A percentile compares a stretch with the other conserved stretches of the same genome.
Evolutionary conservation across 108 stramenopile species (phyloP).

Genomic region (Cyclotella baltica): DNA sequence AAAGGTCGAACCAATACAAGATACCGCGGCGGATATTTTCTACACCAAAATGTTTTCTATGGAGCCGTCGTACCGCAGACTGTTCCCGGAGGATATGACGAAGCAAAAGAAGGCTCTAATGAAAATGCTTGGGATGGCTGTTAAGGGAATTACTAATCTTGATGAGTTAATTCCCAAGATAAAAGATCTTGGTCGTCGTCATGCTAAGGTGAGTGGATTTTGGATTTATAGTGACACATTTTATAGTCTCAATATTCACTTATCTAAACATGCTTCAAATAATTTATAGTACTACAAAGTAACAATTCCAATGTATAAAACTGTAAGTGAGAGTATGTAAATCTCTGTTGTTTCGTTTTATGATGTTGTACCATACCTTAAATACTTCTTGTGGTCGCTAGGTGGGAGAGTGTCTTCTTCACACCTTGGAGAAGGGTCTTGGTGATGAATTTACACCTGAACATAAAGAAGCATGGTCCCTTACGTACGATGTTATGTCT

Average conservation of each 20-base stretch:
- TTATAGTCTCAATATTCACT: background rate
- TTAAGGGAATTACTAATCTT: slow-evolving; percentile 31
- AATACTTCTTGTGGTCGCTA: background rate
- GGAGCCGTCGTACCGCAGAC: slow-evolving; percentile 29
- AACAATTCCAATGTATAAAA: slow-evolving; percentile 38
- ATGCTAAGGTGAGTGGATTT: slow-evolving; percentile 7
- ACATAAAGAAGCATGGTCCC: slow-evolving; percentile 48
- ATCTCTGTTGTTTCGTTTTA: background rate
- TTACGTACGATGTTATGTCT: slow-evolving; percentile 36
- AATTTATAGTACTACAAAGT: slow-evolving; percentile 27
- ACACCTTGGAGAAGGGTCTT: slow-evolving; percentile 43
- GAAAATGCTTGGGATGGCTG: slow-evolving; percentile 33
- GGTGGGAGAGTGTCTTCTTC: slow-evolving; percentile 39
- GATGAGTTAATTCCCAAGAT: slow-evolving; percentile 30
- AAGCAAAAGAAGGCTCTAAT: slow-evolving; percentile 43
- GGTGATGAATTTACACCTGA: slow-evolving; percentile 37
- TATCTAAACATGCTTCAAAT: background rate
- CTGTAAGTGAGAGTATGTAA: background rate
- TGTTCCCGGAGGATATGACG: slow-evolving; percentile 40
- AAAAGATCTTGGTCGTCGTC: slow-evolving; percentile 37
- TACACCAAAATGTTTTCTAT: slow-evolving; percentile 40
- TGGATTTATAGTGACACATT: background rate
- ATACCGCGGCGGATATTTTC: slow-evolving; percentile 42
- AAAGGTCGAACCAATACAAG: slow-evolving; percentile 42
- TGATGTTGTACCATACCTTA: background rate